Evolutionary conservation across 2,329 filamentous ascomycete species (phyloP).

Genomic region (Ascocoryne sarcoides): DNA sequence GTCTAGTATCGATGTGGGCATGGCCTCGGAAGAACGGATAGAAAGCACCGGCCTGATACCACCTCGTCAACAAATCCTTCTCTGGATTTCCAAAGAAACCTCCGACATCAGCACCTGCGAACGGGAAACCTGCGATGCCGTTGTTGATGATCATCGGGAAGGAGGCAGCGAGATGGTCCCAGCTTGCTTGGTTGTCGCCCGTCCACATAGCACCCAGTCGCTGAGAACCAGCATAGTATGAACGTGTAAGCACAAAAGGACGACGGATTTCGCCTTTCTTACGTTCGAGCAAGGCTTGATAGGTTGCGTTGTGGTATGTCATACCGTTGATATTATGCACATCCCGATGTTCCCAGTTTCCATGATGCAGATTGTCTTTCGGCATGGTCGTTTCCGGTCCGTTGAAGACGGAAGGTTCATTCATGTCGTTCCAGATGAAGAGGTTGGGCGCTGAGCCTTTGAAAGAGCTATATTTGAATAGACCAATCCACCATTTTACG

Average conservation of each 20-base stretch:
- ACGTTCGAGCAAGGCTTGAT: constrained; percentile 71
- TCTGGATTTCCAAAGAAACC: constrained; percentile 97
- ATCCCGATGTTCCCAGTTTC: constrained; percentile 92
- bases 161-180: constrained; percentile 81
- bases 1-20: constrained; percentile 91
- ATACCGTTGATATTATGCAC: constrained; percentile 93
- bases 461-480: constrained; percentile 85
- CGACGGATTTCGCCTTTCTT: constrained; percentile 78
- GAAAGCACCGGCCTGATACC: constrained; percentile 95
- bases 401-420: constrained; percentile 97
- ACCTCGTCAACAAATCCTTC: constrained; percentile 82
- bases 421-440: constrained; percentile 99
- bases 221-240: constrained; percentile 88
- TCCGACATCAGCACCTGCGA: constrained; percentile 89
- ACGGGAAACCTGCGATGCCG: constrained; percentile 87
- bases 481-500: constrained; percentile 78
- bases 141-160: constrained; percentile 92
- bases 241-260: constrained; percentile 86
- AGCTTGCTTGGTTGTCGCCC: constrained; percentile 89
- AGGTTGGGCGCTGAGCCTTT: constrained; percentile 79
- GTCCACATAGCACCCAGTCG: constrained; percentile 96
- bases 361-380: constrained; percentile 90
- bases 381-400: constrained; percentile 98
- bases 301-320: constrained; percentile 93
- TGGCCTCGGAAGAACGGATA: constrained; percentile 98